Base-by-base conservation (phyloP, 495 filamentous ascomycete species). In the Lindgomyces ingoldianus region DNA sequence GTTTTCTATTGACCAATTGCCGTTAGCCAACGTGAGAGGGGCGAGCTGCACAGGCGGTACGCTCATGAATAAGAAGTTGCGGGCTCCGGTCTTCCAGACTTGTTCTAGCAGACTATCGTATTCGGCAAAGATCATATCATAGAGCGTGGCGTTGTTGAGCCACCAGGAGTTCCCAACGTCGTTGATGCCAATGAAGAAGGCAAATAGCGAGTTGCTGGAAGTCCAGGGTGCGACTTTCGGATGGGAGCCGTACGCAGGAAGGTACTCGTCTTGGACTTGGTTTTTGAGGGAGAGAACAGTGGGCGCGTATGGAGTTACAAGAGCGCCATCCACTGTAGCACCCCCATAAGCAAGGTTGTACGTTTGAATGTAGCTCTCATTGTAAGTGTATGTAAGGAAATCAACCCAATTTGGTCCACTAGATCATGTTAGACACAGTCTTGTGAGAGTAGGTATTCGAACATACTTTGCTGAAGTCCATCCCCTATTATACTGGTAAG, bases 151-250 rank as follows among this genome's bases (percentile, higher is more conserved):
- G 64, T 51, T 78, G 47, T 76, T 73, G n/a, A 75, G 68, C 61
- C 74, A 81, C 74, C 84, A 90, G 21, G 79, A 80, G 70, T 87
- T 87, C 1, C 87, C 87, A 12, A 91, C 80, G 65, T 94, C 90
- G 63, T 94, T 94, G 64, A 94, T 86, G 33, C 90, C 89, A 54
- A 92, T 87, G 81, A 86, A 94, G 45, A 89, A 76, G 2, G 82
- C 83, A 73, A 90, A 89, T 26, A 93, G 78, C 1, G 83, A 78
- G 52, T 65, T 42, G n/a, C n/a, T 26, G 19, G 57, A 56, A 11
- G 76, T 81, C 90, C 89, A 92, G 2, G 81, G 78, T 18, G 84
- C 83, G 54, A 70, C 72, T 1, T 56, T 60, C 3, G 81, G 74
- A 27, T 66, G 72, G 19, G 64, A 68, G 30, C 69, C 74, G 41